phyloP scores from a whole-genome alignment of 2,329 filamentous ascomycete genomes.

The Beauveria rudraprayagi region DNA sequence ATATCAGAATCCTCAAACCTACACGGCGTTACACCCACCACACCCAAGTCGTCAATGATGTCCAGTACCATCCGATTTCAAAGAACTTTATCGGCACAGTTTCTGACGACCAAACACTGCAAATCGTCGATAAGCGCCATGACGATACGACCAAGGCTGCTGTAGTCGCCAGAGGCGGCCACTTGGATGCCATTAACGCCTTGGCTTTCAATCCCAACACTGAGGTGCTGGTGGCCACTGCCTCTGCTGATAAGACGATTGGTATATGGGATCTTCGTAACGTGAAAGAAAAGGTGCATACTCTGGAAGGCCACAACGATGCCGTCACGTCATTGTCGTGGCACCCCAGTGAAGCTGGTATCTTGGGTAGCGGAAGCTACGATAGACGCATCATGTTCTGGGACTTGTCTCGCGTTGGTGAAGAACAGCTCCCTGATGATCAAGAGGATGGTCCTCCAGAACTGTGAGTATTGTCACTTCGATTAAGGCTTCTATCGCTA shows the following conservation, averaged over 20 bases:
- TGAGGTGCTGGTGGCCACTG: conserved; percentile 86
- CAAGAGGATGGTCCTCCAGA: conserved; percentile 92
- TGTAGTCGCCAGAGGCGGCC: conserved; percentile 62
- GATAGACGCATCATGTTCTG: conserved; percentile 93
- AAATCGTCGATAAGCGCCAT: conserved; percentile 81
- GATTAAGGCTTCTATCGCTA: neutral
- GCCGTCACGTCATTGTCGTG: conserved; percentile 87
- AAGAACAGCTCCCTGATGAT: conserved; percentile 92
- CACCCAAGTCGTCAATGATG: conserved; percentile 87
- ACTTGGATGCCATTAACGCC: conserved; percentile 91
- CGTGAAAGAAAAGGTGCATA: conserved; percentile 81
- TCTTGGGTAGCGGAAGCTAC: conserved; percentile 86
- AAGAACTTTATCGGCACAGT: conserved; percentile 83
- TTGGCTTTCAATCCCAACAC: conserved; percentile 86
- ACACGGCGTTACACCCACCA: conserved; percentile 78
- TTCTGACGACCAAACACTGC: conserved; percentile 88
- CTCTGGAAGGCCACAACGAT: conserved; percentile 79
- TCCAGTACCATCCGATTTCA: conserved; percentile 87
- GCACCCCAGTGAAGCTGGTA: conserved; percentile 84
- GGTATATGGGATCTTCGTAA: conserved; percentile 93
- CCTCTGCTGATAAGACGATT: conserved; percentile 90
- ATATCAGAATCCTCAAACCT: conserved; percentile 62
- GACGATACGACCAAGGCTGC: conserved; percentile 58
- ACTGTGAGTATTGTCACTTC: conserved; percentile 52
- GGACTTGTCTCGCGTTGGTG: conserved; percentile 86